A percentile compares a stretch with the other conserved stretches of the same genome.
phyloP scores from a whole-genome alignment of 768 basidiomycete species.

The Amanita polypyramis region DNA sequence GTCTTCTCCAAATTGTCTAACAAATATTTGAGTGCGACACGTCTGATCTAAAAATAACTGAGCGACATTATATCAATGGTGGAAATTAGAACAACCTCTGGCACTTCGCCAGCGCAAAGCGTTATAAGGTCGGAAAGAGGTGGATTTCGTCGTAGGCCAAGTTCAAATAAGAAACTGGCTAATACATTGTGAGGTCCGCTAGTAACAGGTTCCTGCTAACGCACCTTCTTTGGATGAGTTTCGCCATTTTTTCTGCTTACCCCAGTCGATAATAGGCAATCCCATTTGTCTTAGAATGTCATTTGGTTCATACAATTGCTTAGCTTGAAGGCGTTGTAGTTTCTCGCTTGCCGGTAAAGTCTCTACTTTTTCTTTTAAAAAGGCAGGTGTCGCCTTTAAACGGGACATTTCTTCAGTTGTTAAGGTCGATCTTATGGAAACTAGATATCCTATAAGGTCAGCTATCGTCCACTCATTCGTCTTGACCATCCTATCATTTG shows the following conservation, averaged over 20 bases:
- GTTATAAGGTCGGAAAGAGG: slow-evolving; percentile 54
- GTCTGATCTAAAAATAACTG: slow-evolving; percentile 25
- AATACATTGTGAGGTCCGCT: slow-evolving; percentile 5
- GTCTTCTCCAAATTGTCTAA: slow-evolving; percentile 57
- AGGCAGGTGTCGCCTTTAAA: slow-evolving; percentile 63
- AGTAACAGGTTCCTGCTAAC: slow-evolving; percentile 5
- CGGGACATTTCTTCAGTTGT: slow-evolving; percentile 36
- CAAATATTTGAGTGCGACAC: slow-evolving; percentile 69
- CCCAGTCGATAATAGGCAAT: slow-evolving; percentile 87
- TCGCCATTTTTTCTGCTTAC: slow-evolving; percentile 67
- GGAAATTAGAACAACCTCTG: slow-evolving; percentile 17
- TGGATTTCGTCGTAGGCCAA: slow-evolving; percentile 63
- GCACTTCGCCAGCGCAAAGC: slow-evolving; percentile 52
- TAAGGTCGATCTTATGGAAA: slow-evolving; percentile 57
- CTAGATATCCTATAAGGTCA: slow-evolving; percentile 81
- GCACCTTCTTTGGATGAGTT: slow-evolving; percentile 78
- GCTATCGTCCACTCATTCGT: slow-evolving; percentile 85
- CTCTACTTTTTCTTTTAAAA: slow-evolving; percentile 43
- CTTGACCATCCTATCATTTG: slow-evolving; percentile 62
- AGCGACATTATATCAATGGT: not conserved
- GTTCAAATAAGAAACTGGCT: slow-evolving; percentile 74
- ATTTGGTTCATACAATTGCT: slow-evolving; percentile 78
- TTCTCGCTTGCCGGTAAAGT: slow-evolving; percentile 17
- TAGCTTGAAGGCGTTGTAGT: slow-evolving; percentile 44
- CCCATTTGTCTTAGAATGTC: slow-evolving; percentile 61